Base-by-base conservation (phyloP, 2,329 filamentous ascomycete genomes). In the Aspergillus aculeatus region DNA sequence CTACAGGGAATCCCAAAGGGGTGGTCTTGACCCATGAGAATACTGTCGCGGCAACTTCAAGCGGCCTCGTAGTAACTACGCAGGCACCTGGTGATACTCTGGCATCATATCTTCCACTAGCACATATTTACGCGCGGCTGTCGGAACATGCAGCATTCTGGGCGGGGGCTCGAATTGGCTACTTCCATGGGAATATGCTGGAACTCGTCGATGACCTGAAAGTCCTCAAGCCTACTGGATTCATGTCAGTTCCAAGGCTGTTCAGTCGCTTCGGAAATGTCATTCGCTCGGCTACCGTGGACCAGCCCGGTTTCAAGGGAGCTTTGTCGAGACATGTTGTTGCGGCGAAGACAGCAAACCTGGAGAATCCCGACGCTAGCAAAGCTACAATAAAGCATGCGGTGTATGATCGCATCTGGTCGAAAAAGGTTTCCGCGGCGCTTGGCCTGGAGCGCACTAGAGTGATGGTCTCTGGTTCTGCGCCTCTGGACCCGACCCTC, bases 161-260 rank as follows among this genome's bases (percentile, higher is more conserved):
- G 69, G 83, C 85, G 55, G 93, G 92, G 57, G 86, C 85, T 35
- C 80, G 86, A 9, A 87, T 97, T 68, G 95, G 94, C 12, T 99
- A 94, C 77, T 99, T 97, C 84, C 91, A 95, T 68, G 95, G 95
- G 57, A 92, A 97, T 71, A 89, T 97, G 63, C 73, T 90, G 12
- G 90, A 90, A 64, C 81, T 99, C 19, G 87, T 96, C 0, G 95
- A 99, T 60, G 95, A 99, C 72, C 78, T 99, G 78, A 96, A 98
- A 81, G 75, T 92, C 44, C 82, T 99, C 58, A 86, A 87, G 60
- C 95, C 95, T 0, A 95, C 89, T 12, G 84, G 84, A 11, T 92
- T 99, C 75, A 87, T 89, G 68, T 96, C 92, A 16, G 95, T 99
- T 1, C 95, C 95, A 0, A 87, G 95, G 63, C 83, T 99, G 11